Conservation (phyloP, 2,329 filamentous ascomycete species). For the Fusarium sp. region DNA sequence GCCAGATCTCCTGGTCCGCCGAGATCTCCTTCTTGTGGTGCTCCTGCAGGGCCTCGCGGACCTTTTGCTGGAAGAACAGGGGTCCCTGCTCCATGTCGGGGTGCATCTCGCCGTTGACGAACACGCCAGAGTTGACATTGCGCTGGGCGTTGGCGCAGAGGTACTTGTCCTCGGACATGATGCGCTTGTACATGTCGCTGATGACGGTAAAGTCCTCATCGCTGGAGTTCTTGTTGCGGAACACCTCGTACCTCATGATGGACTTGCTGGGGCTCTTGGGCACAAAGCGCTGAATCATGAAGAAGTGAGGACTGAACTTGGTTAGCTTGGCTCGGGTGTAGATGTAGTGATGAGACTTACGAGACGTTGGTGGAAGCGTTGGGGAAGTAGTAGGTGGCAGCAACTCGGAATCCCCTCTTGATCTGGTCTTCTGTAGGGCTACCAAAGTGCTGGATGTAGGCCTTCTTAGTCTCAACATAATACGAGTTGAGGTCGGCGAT, state of each 20-base stretch:
- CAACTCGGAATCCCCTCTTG: conserved; percentile 57
- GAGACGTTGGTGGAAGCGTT: conserved; percentile 63
- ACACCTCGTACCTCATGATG: conserved; percentile 72
- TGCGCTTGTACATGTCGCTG: conserved; percentile 70
- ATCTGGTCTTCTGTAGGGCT: conserved; percentile 61
- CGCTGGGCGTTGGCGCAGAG: conserved; percentile 69
- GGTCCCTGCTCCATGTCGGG: conserved; percentile 70
- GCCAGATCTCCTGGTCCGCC: conserved; percentile 63
- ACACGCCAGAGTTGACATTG: conserved; percentile 71
- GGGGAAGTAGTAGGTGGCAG: conserved; percentile 62
- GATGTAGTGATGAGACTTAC: conserved; percentile 50
- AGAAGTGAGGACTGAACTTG: conserved; percentile 65
- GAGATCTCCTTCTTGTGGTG: conserved; percentile 61
- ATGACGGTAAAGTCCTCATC: conserved; percentile 69
- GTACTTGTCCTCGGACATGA: conserved; percentile 74
- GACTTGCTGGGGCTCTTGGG: conserved; percentile 63
- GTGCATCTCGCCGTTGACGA: conserved; percentile 72
- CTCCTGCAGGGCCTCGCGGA: conserved; percentile 60
- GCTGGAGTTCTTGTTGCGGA: conserved; percentile 69
- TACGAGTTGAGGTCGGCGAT: conserved; percentile 69
- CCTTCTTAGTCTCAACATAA: conserved; percentile 60
- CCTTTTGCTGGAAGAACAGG: conserved; percentile 65
- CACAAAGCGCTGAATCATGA: conserved; percentile 73
- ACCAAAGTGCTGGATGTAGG: conserved; percentile 63
- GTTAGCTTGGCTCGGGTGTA: neutral